phyloP scores from a whole-genome alignment of 257 asterid species.

The Eucommia ulmoides region DNA sequence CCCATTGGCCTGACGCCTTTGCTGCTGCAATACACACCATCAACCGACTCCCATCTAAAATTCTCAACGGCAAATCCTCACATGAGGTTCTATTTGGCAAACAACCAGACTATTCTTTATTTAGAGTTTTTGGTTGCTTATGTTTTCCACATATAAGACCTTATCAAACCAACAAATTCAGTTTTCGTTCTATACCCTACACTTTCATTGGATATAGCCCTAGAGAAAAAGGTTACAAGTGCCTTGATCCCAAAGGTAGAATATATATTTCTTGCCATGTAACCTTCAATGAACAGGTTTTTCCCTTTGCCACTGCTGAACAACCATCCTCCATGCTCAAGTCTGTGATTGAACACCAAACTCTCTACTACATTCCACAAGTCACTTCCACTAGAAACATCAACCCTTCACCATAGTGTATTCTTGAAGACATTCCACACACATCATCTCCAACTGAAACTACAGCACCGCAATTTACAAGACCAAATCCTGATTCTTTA shows the following conservation, averaged over 20 bases:
- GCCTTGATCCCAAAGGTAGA: background rate
- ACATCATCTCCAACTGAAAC: background rate
- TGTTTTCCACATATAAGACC: background rate
- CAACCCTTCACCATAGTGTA: background rate
- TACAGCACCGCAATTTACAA: background rate
- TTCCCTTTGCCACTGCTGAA: background rate
- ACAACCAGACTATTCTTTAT: background rate
- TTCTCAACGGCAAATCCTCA: background rate
- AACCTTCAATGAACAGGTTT: background rate
- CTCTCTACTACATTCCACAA: background rate
- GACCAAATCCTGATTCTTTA: background rate
- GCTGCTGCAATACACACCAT: background rate
- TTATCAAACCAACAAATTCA: background rate
- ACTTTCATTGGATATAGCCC: background rate
- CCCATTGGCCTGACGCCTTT: background rate
- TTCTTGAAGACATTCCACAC: background rate
- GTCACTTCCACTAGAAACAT: background rate
- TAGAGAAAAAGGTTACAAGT: background rate
- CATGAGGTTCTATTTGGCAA: background rate
- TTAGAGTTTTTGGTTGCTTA: background rate
- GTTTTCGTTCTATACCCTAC: background rate
- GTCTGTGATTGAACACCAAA: background rate
- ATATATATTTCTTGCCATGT: background rate
- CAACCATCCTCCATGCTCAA: background rate
- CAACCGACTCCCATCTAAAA: background rate